Percentiles rank a stretch among this genome's conserved stretches.
phyloP scores from a whole-genome alignment of 257 asterid genomes.

The Solanum chaucha region DNA sequence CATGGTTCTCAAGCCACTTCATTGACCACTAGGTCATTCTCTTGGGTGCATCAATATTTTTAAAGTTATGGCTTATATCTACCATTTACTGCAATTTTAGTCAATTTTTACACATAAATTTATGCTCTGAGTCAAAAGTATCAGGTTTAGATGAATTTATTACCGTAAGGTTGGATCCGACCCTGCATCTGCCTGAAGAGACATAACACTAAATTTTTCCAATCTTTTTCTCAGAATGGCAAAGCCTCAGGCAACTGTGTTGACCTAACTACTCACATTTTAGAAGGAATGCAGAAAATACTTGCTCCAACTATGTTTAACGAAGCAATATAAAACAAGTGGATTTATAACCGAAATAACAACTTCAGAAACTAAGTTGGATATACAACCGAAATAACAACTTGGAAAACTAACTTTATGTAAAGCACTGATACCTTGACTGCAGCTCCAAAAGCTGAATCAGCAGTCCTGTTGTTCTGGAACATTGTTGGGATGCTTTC shows the following conservation, averaged over 20 bases:
- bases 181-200: neutral
- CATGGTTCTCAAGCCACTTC: neutral
- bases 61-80: neutral
- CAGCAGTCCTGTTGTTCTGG: slow-evolving; percentile 67
- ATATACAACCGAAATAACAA: neutral
- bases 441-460: slow-evolving; percentile 95
- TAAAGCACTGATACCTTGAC: slow-evolving; percentile 45
- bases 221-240: neutral
- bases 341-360: neutral
- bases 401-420: neutral
- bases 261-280: neutral
- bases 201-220: neutral
- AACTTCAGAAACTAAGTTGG: neutral
- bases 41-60: neutral
- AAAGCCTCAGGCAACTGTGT: neutral
- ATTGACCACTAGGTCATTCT: neutral
- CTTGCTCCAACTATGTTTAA: neutral
- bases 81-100: neutral
- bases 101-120: neutral
- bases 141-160: neutral
- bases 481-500: slow-evolving; percentile 91
- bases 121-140: neutral
- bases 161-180: neutral
- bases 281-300: neutral
- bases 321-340: neutral